Percentiles rank a stretch among this genome's conserved stretches.
Evolutionary conservation across 2,329 filamentous ascomycete species (phyloP).

Genomic region (Cercospora berteroae): DNA sequence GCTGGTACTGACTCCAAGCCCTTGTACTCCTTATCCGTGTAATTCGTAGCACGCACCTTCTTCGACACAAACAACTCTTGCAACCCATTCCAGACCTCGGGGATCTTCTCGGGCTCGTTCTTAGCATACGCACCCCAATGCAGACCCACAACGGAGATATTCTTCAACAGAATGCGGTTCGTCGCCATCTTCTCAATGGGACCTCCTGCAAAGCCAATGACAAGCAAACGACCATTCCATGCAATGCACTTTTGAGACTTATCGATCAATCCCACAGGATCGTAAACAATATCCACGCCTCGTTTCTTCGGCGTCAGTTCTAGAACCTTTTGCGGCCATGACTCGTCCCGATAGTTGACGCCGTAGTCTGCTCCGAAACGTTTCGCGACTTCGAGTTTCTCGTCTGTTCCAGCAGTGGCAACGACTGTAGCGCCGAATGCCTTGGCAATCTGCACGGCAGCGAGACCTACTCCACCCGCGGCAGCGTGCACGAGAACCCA

Average conservation of each 20-base stretch:
- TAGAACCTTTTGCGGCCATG: slow-evolving; percentile 68
- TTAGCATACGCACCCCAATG: slow-evolving; percentile 86
- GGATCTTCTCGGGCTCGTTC: slow-evolving; percentile 68
- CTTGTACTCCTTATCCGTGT: slow-evolving; percentile 75
- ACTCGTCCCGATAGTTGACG: slow-evolving; percentile 68
- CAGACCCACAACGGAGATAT: slow-evolving; percentile 83
- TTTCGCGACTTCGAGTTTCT: slow-evolving; percentile 76
- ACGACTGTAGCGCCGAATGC: slow-evolving; percentile 89
- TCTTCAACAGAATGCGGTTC: slow-evolving; percentile 91
- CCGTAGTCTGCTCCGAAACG: slow-evolving; percentile 81
- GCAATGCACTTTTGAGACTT: slow-evolving; percentile 85
- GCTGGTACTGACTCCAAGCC: slow-evolving; percentile 76
- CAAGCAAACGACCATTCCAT: slow-evolving; percentile 85
- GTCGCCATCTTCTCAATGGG: slow-evolving; percentile 87
- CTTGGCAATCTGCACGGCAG: slow-evolving; percentile 91
- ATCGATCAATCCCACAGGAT: slow-evolving; percentile 88
- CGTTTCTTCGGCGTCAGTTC: slow-evolving; percentile 69
- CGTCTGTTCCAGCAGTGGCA: slow-evolving; percentile 77
- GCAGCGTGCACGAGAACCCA: slow-evolving; percentile 89
- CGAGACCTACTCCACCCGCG: slow-evolving; percentile 85
- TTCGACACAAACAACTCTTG: slow-evolving; percentile 73
- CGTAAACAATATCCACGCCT: slow-evolving; percentile 90
- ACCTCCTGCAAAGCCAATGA: slow-evolving; percentile 86
- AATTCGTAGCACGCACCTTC: slow-evolving; percentile 79
- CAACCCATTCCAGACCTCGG: slow-evolving; percentile 77